A percentile compares a stretch with the other conserved stretches of the same genome.
phyloP scores from a whole-genome alignment of 306 rosid species.

The Lathyrus oleraceus region DNA sequence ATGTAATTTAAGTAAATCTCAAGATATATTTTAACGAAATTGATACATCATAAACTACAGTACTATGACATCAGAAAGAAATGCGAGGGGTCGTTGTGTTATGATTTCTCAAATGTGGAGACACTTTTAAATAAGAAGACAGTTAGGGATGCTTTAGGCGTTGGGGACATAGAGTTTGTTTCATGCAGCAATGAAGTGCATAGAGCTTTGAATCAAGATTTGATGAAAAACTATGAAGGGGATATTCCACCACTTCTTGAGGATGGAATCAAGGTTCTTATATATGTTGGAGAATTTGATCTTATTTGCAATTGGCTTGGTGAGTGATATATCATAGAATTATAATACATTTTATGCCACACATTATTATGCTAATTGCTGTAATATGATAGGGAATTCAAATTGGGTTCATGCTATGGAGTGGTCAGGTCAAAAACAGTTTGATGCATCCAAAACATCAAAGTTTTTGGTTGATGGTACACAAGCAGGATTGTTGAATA shows the following conservation, averaged over 20 bases:
- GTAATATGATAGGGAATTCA: slow-evolving; percentile 58
- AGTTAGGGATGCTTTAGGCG: slow-evolving; percentile 72
- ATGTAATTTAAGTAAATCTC: neutral
- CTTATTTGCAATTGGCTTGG: slow-evolving; percentile 98
- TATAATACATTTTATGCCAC: too few species aligned
- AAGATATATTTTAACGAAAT: neutral
- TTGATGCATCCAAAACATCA: slow-evolving; percentile 42
- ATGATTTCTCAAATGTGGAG: slow-evolving; percentile 81
- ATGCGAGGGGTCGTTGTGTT: slow-evolving; percentile 70
- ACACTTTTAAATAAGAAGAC: slow-evolving; percentile 46
- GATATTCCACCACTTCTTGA: slow-evolving; percentile 83
- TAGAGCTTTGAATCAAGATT: slow-evolving; percentile 46
- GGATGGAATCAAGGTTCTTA: slow-evolving; percentile 76
- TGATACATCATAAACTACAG: slow-evolving; percentile 43
- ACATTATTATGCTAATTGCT: too few species aligned
- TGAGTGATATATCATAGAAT: slow-evolving; percentile 29
- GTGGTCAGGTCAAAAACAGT: slow-evolving; percentile 75
- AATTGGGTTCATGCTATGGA: slow-evolving; percentile 83
- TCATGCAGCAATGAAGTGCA: slow-evolving; percentile 62
- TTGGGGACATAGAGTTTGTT: slow-evolving; percentile 59
- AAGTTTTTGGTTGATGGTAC: slow-evolving; percentile 58
- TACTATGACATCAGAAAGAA: slow-evolving; percentile 82
- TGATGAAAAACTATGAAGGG: slow-evolving; percentile 80
- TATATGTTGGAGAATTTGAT: slow-evolving; percentile 90
- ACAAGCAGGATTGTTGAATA: slow-evolving; percentile 64